Evolutionary conservation across 805 yeast genomes (phyloP).

Genomic region (Ogataea degrootiae): DNA sequence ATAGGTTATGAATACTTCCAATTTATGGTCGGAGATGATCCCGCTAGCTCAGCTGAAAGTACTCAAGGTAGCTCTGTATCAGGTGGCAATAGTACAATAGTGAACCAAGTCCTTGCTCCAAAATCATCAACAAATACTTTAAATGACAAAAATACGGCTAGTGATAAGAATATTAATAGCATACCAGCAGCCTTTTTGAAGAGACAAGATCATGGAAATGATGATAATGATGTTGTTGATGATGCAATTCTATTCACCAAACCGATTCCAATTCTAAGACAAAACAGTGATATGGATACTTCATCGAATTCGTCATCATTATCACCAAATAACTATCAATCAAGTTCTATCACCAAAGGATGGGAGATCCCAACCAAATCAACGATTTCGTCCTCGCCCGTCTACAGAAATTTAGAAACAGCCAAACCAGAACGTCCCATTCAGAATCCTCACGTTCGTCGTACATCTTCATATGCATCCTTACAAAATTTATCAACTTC

Average conservation of each 20-base stretch:
- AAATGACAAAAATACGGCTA: not conserved
- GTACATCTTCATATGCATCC: constrained; percentile 32
- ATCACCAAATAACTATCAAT: constrained; percentile 12
- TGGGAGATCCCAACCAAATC: constrained; percentile 39
- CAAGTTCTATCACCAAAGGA: constrained; percentile 20
- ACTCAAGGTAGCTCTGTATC: not conserved
- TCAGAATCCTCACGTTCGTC: constrained; percentile 17
- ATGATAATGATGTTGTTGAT: not conserved
- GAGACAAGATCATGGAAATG: not conserved
- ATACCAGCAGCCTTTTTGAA: not conserved
- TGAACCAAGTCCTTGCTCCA: not conserved
- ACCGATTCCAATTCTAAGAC: constrained; percentile 20
- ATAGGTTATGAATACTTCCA: constrained; percentile 33
- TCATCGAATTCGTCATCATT: constrained; percentile 4
- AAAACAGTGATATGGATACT: constrained; percentile 2
- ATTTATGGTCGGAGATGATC: constrained; percentile 2
- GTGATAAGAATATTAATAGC: not conserved
- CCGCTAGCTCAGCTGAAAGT: not conserved
- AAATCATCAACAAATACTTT: not conserved
- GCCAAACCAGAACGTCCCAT: constrained; percentile 17
- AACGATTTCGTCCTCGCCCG: constrained; percentile 19
- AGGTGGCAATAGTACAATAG: not conserved
- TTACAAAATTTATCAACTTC: constrained; percentile 34
- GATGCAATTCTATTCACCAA: constrained; percentile 6
- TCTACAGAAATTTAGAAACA: constrained; percentile 6